Evolutionary conservation across 768 basidiomycete species (phyloP).

Genomic region (Imleria badia): DNA sequence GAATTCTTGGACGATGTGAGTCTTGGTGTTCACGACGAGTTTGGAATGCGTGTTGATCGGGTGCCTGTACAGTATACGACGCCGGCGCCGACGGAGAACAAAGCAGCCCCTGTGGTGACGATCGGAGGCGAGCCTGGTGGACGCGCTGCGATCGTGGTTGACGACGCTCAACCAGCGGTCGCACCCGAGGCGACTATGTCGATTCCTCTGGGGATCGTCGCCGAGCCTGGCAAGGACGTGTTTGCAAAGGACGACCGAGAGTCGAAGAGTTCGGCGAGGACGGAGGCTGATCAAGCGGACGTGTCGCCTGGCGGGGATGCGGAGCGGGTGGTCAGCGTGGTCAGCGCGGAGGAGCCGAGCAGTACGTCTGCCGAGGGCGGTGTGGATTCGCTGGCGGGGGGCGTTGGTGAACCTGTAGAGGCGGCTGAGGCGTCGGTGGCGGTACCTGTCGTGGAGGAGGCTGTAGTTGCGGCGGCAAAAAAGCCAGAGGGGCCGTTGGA

Average conservation of each 20-base stretch:
- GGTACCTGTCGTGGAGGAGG: neutral
- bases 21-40: neutral
- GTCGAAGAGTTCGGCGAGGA: slow-evolving; percentile 40
- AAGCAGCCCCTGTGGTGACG: slow-evolving; percentile 42
- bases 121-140: slow-evolving; percentile 55
- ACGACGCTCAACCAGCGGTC: slow-evolving; percentile 31
- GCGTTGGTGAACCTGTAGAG: neutral
- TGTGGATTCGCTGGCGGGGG: neutral
- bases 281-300: slow-evolving; percentile 9
- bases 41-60: neutral
- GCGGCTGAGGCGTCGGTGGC: neutral
- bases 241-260: slow-evolving; percentile 57
- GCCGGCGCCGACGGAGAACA: slow-evolving; percentile 39
- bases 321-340: slow-evolving; percentile 39
- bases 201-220: slow-evolving; percentile 47
- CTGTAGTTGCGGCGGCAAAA: neutral
- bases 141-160: slow-evolving; percentile 53
- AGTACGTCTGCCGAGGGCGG: neutral
- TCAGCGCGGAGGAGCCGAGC: slow-evolving; percentile 1
- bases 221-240: slow-evolving; percentile 75
- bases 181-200: slow-evolving; percentile 34
- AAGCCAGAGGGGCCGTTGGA: slow-evolving; percentile 43
- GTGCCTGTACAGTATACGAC: slow-evolving; percentile 45
- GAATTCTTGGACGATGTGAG: slow-evolving; percentile 71
- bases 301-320: slow-evolving; percentile 2